Evolutionary conservation across 2,329 filamentous ascomycete species (phyloP), one percentile per base, ranked within the genome.

Genomic region (Xylariaceae sp.): DNA sequence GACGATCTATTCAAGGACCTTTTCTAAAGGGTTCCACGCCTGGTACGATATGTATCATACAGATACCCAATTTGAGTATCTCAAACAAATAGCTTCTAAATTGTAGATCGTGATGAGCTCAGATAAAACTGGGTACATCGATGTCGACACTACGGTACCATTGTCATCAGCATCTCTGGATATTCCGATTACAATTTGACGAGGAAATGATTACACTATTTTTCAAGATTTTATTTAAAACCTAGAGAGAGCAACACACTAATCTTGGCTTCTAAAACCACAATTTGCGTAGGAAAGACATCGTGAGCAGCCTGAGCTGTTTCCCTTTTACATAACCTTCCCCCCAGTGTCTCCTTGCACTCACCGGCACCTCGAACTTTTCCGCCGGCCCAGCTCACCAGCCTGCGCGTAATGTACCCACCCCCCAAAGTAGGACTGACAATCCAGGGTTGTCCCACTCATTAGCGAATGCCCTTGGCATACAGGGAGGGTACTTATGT

Each of bases 1-100:
- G 89, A 92, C 57, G 85, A 86, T 65, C 71, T 93, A 20, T 94
- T 94, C 65, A 80, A 78, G 46, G 81, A 81, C 8, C 70, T 90
- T 8, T 63, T 82, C 35, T 81, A 58, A 73, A 15, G 30, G 15
- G 4, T 2, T 27, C n/a, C n/a, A n/a, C n/a, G n/a, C n/a, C n/a
- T n/a, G n/a, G n/a, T n/a, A n/a, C n/a, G n/a, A n/a, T n/a, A n/a
- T n/a, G n/a, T n/a, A n/a, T n/a, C n/a, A n/a, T n/a, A n/a, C n/a
- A n/a, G n/a, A n/a, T n/a, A n/a, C n/a, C n/a, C n/a, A n/a, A n/a
- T n/a, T n/a, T n/a, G n/a, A n/a, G 10, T 24, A 27, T 13, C 27
- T 37, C 24, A 16, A 24, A 44, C 20, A 18, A 32, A 20, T 32
- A n/a, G 13, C 23, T 13, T 4, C 30, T 15, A 8, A 26, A 7